Evolutionary conservation across 805 yeast species (phyloP), one percentile per base, ranked within the genome.

Genomic region (Middelhovenomyces tepae): DNA sequence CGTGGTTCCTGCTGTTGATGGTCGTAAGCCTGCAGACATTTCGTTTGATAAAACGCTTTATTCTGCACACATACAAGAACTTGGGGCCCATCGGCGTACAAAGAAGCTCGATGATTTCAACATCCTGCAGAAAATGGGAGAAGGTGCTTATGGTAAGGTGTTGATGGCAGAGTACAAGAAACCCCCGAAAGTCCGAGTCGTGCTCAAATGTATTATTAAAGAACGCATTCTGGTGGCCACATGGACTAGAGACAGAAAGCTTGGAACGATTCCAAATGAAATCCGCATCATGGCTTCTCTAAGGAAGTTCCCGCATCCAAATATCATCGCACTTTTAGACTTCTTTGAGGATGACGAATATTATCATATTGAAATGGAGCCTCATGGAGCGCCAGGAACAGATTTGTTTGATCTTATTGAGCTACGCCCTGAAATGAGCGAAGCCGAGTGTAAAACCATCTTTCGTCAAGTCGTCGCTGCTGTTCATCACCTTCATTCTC

Each of bases 101-200:
- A 83, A 83, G 52, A 72, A 74, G 39, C 69, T 84, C 42, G 54
- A 67, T 0, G 94, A 86, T 52, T 91, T 84, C 47, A 57, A 61
- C 1, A 69, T 82, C 1, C 28, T 85, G 27, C 80, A 82, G 52
- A 73, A 76, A 41, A 73, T 91, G 75, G 98, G 98, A 1, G 89
- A 82, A 54, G 98, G 98, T 23, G 95, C 97, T 0, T 91, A 91
- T 51, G 98, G 98, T 8, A 83, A 84, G 51, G 98, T 91, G 13
- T 78, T 84, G 16, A 65, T 84, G 16, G 91, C 83, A 3, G 71
- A 71, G 53, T 81, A 78, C 49, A 71, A 69, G 28, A 64, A 67
- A 17, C 85, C 81, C 45, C 67, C 71, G 0, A 57, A 58, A 2
- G 78, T 82, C 53, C 71, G 67, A 40, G 78, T 85, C 25, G 83